Base-by-base conservation (phyloP, 2,329 filamentous ascomycete genomes). In the Ophiocordyceps camponoti-leonardi region DNA sequence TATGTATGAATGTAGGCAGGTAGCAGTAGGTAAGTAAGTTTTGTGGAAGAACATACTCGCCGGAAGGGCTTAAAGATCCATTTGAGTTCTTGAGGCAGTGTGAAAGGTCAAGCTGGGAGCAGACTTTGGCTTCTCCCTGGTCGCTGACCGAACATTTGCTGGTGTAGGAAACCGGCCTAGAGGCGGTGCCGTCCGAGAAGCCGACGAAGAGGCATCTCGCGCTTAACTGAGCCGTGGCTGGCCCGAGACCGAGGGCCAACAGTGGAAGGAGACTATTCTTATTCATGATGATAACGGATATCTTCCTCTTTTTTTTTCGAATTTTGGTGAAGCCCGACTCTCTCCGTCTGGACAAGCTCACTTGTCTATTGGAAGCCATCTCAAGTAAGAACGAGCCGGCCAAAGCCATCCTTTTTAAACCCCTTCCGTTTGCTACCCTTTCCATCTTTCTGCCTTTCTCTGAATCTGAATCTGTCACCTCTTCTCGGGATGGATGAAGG, bases 61-160 rank as follows among this genome's bases (percentile, higher is more conserved):
- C 13, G 11, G 44, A n/a, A 26, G 10, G n/a, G 37, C 16, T 12
- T 18, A 48, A 35, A 26, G 18, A 2, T 6, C 46, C 46, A 13
- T 48, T 37, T 2, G 35, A 12, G 14, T 48, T 48, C 20, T 20
- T 18, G 6, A 48, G 44, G 23, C 46, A 48, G 31, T 42, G 37
- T 2, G 26, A 37, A 14, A 48, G 44, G 14, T 44, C 12, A 8
- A 48, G 22, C 46, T 31, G 22, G 18, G 46, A 48, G 39, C 46
- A 48, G 13, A 44, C 26, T 6, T 48, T 42, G 4, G 20, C 5
- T 1, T 19, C 37, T 1, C 11, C 44, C 7, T 42, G 44, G 0
- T 22, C 14, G 19, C 13, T 10, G 11, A 14, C n/a, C 8, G 46
- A 40, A 30, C 46, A 48, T 22, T 35, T 43, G n/a, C 44, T 41